phyloP scores from a whole-genome alignment of 73 alveolate genomes.

The Paramecium primaurelia region DNA sequence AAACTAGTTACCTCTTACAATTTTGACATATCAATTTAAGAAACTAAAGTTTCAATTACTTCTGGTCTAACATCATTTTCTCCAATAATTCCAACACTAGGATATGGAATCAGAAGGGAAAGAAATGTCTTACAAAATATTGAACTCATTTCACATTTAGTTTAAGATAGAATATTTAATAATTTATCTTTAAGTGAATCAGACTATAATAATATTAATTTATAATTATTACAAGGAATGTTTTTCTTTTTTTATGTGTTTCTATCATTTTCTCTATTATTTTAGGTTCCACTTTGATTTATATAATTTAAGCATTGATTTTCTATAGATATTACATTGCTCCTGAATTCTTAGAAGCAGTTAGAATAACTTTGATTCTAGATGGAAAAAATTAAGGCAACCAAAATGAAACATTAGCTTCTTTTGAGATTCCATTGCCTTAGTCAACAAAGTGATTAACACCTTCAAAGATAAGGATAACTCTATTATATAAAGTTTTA shows the following conservation, averaged over 20 bases:
- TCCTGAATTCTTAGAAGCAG: constrained; percentile 64
- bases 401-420: constrained; percentile 77
- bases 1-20: constrained; percentile 12
- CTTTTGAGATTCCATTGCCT: constrained; percentile 41
- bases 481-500: constrained; percentile 47
- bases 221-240: background rate
- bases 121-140: constrained; percentile 50
- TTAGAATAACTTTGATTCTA: constrained; percentile 67
- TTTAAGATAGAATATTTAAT: background rate
- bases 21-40: constrained; percentile 22
- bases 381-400: constrained; percentile 76
- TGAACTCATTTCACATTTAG: background rate
- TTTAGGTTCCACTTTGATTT: background rate
- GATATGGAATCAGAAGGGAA: constrained; percentile 53
- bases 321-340: constrained; percentile 67
- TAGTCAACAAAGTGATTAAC: constrained; percentile 67
- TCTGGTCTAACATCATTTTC: constrained; percentile 37
- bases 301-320: constrained; percentile 38
- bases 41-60: background rate
- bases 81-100: constrained; percentile 24
- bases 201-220: background rate
- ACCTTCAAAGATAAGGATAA: constrained; percentile 73
- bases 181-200: constrained; percentile 32
- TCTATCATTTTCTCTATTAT: constrained; percentile 47
- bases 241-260: constrained; percentile 32